Percentiles rank a stretch among this genome's conserved stretches.
Conservation (phyloP, 345 rosid species). For the Cardamine resedifolia region DNA sequence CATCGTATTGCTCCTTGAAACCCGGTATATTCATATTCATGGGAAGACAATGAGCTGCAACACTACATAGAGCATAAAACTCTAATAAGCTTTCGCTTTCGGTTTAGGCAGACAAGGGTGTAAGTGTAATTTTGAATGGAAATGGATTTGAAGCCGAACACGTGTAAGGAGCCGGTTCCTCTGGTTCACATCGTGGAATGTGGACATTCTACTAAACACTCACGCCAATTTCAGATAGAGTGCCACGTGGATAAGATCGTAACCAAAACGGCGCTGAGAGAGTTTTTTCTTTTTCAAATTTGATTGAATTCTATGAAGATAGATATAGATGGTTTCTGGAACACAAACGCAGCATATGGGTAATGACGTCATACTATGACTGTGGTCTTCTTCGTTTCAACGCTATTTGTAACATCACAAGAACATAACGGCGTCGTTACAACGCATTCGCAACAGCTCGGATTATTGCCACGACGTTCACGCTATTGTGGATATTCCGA, state of each 20-base stretch:
- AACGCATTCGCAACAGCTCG: background rate
- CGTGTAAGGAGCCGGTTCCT: slow-evolving; percentile 35
- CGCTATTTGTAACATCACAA: background rate
- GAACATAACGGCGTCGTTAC: background rate
- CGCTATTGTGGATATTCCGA: no score
- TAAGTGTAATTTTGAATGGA: background rate
- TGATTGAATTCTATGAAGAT: background rate
- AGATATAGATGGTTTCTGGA: background rate
- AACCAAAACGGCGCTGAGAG: no score
- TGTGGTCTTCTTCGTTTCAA: no score
- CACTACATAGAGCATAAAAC: slow-evolving; percentile 55
- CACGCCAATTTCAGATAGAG: no score
- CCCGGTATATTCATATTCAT: slow-evolving; percentile 48
- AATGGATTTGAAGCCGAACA: slow-evolving; percentile 16
- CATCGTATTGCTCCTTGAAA: slow-evolving; percentile 35
- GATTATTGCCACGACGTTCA: no score
- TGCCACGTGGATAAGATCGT: no score
- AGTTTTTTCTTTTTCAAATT: background rate
- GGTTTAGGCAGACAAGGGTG: slow-evolving; percentile 3
- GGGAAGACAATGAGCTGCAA: slow-evolving; percentile 56
- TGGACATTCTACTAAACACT: no score
- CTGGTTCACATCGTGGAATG: slow-evolving; percentile 19
- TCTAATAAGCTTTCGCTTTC: no score
- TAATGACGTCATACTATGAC: background rate
- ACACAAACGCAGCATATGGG: background rate